Evolutionary conservation across 139 green algal species (phyloP).

Genomic region (Gonium pectorale): DNA sequence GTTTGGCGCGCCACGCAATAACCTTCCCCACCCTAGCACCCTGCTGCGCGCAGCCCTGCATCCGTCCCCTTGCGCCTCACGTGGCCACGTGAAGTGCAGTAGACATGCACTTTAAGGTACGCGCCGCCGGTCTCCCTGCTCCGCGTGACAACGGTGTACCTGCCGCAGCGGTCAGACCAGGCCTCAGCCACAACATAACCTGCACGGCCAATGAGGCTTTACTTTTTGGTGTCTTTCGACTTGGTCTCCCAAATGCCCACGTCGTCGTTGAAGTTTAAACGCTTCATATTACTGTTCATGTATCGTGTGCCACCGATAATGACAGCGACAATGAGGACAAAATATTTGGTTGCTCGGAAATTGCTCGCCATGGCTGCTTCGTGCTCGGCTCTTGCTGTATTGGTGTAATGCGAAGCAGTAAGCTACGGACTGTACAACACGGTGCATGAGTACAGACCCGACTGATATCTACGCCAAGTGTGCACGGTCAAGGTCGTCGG

Average conservation of each 20-base stretch:
- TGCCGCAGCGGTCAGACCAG: not conserved
- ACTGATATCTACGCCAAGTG: too few relatives aligned
- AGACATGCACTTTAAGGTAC: not conserved
- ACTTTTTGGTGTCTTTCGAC: not conserved
- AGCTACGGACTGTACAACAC: too few relatives aligned
- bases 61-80: too few relatives aligned
- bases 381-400: too few relatives aligned
- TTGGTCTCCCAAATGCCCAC: not conserved
- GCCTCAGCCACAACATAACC: too few relatives aligned
- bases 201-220: not conserved
- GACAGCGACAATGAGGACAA: not conserved
- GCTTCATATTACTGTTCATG: conserved; percentile 13
- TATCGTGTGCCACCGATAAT: conserved; percentile 16
- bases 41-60: not conserved
- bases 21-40: too few relatives aligned
- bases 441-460: too few relatives aligned
- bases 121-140: not conserved
- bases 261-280: not conserved
- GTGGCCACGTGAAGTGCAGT: too few relatives aligned
- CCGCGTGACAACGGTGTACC: conserved; percentile 8
- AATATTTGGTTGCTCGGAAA: conserved; percentile 12
- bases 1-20: not conserved
- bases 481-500: too few relatives aligned
- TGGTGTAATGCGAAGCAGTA: too few relatives aligned
- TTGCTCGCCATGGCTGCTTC: too few relatives aligned